Evolutionary conservation across 2,329 filamentous ascomycete genomes (phyloP), one percentile per base, ranked within the genome.

Genomic region (Juglanconis oblonga): DNA sequence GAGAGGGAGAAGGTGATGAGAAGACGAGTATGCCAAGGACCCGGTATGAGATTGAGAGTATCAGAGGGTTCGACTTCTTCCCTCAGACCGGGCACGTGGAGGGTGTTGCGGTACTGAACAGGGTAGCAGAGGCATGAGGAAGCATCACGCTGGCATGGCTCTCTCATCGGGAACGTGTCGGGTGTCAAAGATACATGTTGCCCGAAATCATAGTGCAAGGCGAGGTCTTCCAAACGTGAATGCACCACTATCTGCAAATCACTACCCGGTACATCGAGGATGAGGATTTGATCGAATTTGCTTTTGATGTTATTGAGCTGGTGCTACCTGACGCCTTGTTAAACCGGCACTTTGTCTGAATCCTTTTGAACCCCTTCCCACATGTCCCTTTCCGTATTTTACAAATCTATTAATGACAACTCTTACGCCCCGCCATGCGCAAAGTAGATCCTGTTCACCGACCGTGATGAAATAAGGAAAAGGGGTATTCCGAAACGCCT

Each of bases 41-140:
- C 29, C 76, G 81, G 63, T 99, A 97, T 75, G 86, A 88, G 73
- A 90, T 99, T 71, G 94, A 98, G 81, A 96, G 90, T 70, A 75
- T 99, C 51, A 82, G 89, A 52, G 95, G 94, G 0, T 98, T 98
- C 70, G 95, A 99, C 72, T 98, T 99, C 75, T 99, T 99, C 76
- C 95, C 95, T 11, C 94, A 98, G 75, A 89, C 87, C 24, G 81
- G 83, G 1, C 87, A 90, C 68, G 87, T 89, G 0, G 87, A 90
- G 71, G 86, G 87, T 50, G 85, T 89, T 45, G 86, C 85, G 4
- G 82, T 89, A 38, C 70, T 89, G 67, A 88, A 84, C 65, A 76
- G 84, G 64, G 78, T 84, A 31, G 29, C 42, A 54, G 45, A 61
- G 36, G 51, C 29, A n/a, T 57, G 44, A 36, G 31, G 6, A 29